Percentiles rank a stretch among this genome's conserved stretches.
These are phyloP conservation scores for Durio zibethinus DNA, from an alignment of 345 rosid genomes.

Conservation along the genomic window DNA sequence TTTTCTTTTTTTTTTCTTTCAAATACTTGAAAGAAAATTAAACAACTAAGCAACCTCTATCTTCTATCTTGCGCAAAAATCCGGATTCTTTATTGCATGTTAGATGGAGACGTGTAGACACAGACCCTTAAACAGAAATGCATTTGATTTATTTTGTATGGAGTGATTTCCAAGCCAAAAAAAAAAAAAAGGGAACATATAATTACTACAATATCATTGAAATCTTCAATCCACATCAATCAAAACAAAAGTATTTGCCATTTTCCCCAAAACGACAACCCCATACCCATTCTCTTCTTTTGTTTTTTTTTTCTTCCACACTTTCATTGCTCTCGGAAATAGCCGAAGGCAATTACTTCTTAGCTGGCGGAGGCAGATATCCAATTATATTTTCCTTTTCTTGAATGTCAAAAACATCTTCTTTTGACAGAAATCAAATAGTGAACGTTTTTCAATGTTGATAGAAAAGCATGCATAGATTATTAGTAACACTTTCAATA, in stretches of 20 bases:
- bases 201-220: conserved; percentile 12
- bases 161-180: not conserved
- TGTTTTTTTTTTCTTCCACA: too few relatives aligned
- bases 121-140: conserved; percentile 14
- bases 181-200: not conserved
- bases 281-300: not conserved
- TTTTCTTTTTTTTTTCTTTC: not conserved
- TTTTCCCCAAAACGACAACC: conserved; percentile 9
- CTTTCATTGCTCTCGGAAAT: conserved; percentile 26
- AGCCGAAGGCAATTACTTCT: conserved; percentile 25
- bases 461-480: not conserved
- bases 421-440: not conserved
- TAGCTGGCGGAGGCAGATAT: conserved; percentile 21
- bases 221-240: conserved; percentile 27
- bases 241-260: not conserved
- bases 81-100: conserved; percentile 20
- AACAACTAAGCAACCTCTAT: not conserved
- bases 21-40: not conserved
- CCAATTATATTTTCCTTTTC: not conserved
- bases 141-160: not conserved
- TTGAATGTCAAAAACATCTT: not conserved
- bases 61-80: conserved; percentile 10
- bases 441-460: not conserved
- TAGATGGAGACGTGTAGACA: conserved; percentile 10
- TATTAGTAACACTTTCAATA: not conserved